phyloP scores from a whole-genome alignment of 2,329 filamentous ascomycete species.

The Parastagonospora nodorum region DNA sequence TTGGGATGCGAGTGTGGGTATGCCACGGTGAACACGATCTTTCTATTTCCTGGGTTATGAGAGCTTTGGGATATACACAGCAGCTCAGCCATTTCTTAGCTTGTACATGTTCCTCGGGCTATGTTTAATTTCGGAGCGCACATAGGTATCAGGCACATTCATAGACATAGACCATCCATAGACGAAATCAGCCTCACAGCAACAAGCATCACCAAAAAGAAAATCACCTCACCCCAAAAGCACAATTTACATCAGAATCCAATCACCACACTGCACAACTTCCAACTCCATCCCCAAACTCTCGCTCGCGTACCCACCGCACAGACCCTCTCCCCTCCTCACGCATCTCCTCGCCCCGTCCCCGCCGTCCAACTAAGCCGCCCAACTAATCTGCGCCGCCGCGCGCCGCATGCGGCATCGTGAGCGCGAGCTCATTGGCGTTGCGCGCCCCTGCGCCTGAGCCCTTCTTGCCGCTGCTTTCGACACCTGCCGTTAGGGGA shows the following conservation, averaged over 20 bases:
- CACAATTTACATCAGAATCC: background rate
- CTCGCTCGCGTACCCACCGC: background rate
- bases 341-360: constrained; percentile 1
- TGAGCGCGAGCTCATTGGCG: constrained; percentile 9
- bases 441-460: constrained; percentile 5
- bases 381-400: constrained; percentile 9
- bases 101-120: background rate
- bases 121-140: too few species aligned
- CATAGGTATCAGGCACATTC: background rate
- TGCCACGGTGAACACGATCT: constrained; percentile 2
- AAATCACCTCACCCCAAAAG: background rate
- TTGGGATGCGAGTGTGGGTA: constrained; percentile 13
- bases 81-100: too few species aligned
- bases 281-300: background rate
- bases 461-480: constrained; percentile 13
- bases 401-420: constrained; percentile 4
- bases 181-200: background rate
- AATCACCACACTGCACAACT: background rate
- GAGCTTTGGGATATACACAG: too few species aligned
- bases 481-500: constrained; percentile 3
- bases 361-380: constrained; percentile 8
- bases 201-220: background rate
- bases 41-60: too few species aligned
- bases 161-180: background rate
- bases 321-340: background rate